Percentiles rank a stretch among this genome's conserved stretches.
Conservation (phyloP, 108 stramenopile genomes). For the Craspedostauros australis region DNA sequence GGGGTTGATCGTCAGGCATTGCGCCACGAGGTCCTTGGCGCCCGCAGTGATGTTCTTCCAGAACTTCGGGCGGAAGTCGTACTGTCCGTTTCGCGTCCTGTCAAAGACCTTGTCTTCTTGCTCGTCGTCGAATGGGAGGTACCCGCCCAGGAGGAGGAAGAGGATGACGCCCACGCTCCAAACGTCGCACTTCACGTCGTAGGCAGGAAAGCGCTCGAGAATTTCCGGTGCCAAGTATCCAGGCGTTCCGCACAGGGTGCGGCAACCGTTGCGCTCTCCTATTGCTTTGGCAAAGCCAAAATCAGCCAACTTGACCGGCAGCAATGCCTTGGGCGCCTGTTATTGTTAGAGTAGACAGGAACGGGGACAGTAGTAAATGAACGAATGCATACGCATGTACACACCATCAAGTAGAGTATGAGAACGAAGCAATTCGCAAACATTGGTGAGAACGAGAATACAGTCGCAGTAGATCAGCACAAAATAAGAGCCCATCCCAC, state of each 20-base stretch:
- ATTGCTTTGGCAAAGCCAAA: constrained; percentile 93
- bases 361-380: too few relatives aligned
- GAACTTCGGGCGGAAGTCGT: constrained; percentile 43
- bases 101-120: constrained; percentile 58
- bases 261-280: constrained; percentile 53
- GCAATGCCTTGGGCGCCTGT: constrained; percentile 10
- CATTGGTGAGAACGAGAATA: neutral
- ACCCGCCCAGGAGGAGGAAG: constrained; percentile 94
- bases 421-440: neutral
- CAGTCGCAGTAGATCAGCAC: neutral
- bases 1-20: constrained; percentile 42
- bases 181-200: constrained; percentile 91
- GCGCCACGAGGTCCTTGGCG: constrained; percentile 57
- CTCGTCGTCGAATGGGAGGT: constrained; percentile 78
- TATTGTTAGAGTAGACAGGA: too few relatives aligned
- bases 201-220: constrained; percentile 74
- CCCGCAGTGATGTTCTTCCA: constrained; percentile 73
- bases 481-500: too few relatives aligned
- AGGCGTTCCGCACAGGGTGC: constrained; percentile 95
- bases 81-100: constrained; percentile 37
- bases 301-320: constrained; percentile 92
- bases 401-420: neutral
- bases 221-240: constrained; percentile 98
- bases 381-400: neutral
- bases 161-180: constrained; percentile 96